Evolutionary conservation across 257 asterid genomes (phyloP), one percentile per base, ranked within the genome.

Genomic region (Lavandula angustifolia): DNA sequence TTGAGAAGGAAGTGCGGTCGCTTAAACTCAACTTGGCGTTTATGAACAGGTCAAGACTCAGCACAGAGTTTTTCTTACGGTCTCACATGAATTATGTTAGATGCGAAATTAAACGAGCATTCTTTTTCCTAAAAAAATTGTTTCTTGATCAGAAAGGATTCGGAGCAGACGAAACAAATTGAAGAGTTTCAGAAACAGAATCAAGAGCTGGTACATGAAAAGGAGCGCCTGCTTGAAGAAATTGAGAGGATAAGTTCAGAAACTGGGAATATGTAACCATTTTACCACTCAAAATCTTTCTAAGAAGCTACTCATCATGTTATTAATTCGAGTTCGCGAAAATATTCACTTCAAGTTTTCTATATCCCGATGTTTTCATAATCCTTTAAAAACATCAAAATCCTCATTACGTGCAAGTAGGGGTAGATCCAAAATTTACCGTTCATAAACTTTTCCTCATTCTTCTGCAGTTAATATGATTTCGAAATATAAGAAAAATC

Each of bases 1-100:
- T 90, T 3, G 97, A 90, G 81, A 90, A 87, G 78, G 97, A 90
- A 87, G 96, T 84, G 33, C 88, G 96, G 17, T 90, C 96, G 0
- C 90, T 87, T 9, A 90, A 87, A 73, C 96, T 87, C 37, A 90
- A 90, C 79, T 46, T 90, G 86, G 76, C 96, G n/a, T 90, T 90
- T 72, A 90, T 90, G 96, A 90, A 87, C 62, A 85, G 97, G 97
- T 90, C 81, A 59, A 35, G 9, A 38, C 14, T n/a, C n/a, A n/a
- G n/a, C 32, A 4, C 32, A 9, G 17, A 7, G 27, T 7, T 4
- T 43, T 8, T 3, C 11, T 16, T 43, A 27, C 41, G 13, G 8
- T 16, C n/a, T 16, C 7, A 6, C 34, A 10, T 8, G 22, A 18
- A 38, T 41, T 41, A 43, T 41, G 7, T 13, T 5, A n/a, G n/a